These are phyloP conservation scores for Dipteronia dyeriana DNA, from an alignment of 345 rosid genomes.

Conservation along the genomic window DNA sequence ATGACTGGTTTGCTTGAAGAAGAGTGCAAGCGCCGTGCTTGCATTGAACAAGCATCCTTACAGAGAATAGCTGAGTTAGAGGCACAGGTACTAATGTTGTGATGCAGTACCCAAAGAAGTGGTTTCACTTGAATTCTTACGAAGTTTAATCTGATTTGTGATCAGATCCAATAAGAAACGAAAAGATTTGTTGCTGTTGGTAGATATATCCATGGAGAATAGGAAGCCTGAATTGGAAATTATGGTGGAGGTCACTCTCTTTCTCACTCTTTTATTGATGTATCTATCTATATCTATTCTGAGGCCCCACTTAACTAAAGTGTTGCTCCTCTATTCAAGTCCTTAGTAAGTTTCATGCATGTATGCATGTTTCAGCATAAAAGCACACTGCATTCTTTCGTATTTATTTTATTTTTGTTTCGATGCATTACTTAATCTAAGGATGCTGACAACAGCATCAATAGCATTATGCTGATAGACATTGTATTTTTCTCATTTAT, in stretches of 20 bases:
- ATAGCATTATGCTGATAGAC: background rate
- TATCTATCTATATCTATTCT: background rate
- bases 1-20: conserved; percentile 87
- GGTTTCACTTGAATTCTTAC: conserved; percentile 10
- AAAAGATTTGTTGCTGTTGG: conserved; percentile 22
- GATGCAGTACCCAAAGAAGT: background rate
- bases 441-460: background rate
- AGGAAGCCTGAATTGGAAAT: conserved; percentile 17
- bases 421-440: background rate
- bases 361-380: background rate
- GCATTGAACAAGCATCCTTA: conserved; percentile 75
- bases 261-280: background rate
- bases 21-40: conserved; percentile 81
- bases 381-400: background rate
- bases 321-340: background rate
- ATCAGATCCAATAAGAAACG: conserved; percentile 42
- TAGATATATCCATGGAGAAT: conserved; percentile 28
- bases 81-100: conserved; percentile 46
- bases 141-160: conserved; percentile 8
- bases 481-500: background rate
- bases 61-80: conserved; percentile 90
- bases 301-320: background rate
- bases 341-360: background rate
- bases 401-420: background rate
- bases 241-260: conserved; percentile 16